A percentile compares a stretch with the other conserved stretches of the same genome.
These are phyloP conservation scores for Arabidopsis arenosa DNA, from an alignment of 345 rosid species.

Conservation along the genomic window DNA sequence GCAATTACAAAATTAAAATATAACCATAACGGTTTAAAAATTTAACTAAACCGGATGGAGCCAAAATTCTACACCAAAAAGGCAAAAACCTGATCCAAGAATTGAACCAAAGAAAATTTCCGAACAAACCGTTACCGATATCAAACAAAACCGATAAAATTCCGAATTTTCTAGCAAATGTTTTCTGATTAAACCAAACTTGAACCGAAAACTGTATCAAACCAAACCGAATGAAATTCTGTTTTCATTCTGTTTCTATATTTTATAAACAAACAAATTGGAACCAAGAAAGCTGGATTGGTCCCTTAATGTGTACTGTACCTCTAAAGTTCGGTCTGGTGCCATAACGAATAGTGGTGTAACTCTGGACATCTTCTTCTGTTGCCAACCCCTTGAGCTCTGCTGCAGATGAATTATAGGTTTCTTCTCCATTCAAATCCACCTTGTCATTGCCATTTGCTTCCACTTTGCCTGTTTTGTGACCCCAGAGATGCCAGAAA, in stretches of 20 bases:
- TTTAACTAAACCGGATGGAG: not conserved
- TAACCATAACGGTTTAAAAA: not conserved
- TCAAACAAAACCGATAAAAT: too few species aligned
- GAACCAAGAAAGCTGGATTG: too few species aligned
- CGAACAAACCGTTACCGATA: too few species aligned
- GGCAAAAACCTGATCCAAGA: too few species aligned
- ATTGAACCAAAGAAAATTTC: not conserved
- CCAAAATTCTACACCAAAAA: not conserved
- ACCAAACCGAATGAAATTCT: not conserved
- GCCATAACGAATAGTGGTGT: conserved; percentile 60
- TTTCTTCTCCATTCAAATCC: conserved; percentile 17
- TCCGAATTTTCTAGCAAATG: too few species aligned
- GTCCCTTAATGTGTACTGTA: conserved; percentile 4
- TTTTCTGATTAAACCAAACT: too few species aligned
- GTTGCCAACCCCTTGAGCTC: conserved; percentile 20
- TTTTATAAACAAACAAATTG: not conserved
- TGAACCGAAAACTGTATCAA: not conserved
- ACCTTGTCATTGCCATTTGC: conserved; percentile 27
- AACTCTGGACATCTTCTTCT: conserved; percentile 33
- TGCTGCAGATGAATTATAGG: conserved; percentile 12
- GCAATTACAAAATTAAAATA: conserved; percentile 30
- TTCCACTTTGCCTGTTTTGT: conserved; percentile 29
- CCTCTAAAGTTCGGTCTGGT: conserved; percentile 86
- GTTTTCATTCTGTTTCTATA: not conserved
- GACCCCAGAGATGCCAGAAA: conserved; percentile 78